Percentiles rank a stretch among this genome's conserved stretches.
Evolutionary conservation across 768 basidiomycete species (phyloP).

Genomic region (Mycena capillaripes): DNA sequence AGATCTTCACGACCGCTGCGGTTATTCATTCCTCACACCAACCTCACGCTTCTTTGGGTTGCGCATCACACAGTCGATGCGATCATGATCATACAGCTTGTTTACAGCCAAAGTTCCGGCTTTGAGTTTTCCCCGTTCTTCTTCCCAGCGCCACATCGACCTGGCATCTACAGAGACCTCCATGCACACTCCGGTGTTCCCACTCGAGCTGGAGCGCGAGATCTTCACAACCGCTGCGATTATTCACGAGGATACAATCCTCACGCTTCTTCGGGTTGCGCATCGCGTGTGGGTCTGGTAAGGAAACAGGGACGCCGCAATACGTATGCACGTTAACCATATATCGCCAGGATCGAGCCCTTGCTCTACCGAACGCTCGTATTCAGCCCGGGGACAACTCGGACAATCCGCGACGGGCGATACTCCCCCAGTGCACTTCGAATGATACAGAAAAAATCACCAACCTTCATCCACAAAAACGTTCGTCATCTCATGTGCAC

Average conservation of each 20-base stretch:
- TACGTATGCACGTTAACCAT: neutral
- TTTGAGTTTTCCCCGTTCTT: too few relatives aligned
- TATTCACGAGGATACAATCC: neutral
- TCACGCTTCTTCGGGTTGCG: neutral
- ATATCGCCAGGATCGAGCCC: neutral
- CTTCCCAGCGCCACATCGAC: too few relatives aligned
- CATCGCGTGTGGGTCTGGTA: neutral
- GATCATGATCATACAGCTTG: too few relatives aligned
- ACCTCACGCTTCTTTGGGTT: too few relatives aligned
- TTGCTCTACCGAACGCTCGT: neutral
- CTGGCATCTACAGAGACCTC: too few relatives aligned
- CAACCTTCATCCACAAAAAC: neutral
- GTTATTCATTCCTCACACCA: too few relatives aligned
- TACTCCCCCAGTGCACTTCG: neutral
- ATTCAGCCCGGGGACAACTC: neutral
- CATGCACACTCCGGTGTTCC: neutral
- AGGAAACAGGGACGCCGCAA: neutral
- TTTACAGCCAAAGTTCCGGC: too few relatives aligned
- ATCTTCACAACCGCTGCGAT: neutral
- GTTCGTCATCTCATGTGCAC: neutral
- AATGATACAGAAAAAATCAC: neutral
- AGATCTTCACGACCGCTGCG: too few relatives aligned
- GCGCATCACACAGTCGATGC: too few relatives aligned
- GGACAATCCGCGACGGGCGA: neutral
- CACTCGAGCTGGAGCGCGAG: conserved; percentile 6